Percentiles rank a stretch among this genome's conserved stretches.
These are phyloP conservation scores for Colletotrichum paranaense DNA, from an alignment of 2,329 filamentous ascomycete genomes.

Conservation along the genomic window DNA sequence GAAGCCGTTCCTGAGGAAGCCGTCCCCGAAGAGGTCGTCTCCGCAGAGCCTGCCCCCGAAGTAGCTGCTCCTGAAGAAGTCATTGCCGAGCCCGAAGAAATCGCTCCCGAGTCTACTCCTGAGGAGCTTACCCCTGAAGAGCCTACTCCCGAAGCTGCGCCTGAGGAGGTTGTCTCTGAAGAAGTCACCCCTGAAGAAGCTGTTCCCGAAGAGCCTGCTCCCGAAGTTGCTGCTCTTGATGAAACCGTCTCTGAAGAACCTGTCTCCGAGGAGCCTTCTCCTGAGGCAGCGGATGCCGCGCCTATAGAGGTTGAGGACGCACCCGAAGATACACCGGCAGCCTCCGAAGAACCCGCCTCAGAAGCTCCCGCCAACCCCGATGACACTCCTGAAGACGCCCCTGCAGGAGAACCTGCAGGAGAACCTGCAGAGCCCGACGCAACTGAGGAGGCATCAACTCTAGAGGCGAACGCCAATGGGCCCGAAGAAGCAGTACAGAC, in stretches of 20 bases:
- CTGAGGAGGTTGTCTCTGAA: background rate
- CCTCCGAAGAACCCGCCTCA: background rate
- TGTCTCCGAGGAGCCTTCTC: background rate
- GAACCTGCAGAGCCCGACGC: background rate
- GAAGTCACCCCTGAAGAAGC: constrained; percentile 26
- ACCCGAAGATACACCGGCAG: background rate
- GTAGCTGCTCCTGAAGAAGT: background rate
- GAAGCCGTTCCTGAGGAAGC: no score
- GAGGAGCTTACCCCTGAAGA: constrained; percentile 18
- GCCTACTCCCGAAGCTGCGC: background rate
- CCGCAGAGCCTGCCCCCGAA: background rate
- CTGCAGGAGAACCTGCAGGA: background rate
- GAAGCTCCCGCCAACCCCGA: background rate
- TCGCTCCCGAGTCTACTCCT: constrained; percentile 21
- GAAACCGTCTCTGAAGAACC: constrained; percentile 8
- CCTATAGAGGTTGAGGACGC: background rate
- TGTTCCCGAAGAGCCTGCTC: constrained; percentile 7
- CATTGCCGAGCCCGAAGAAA: background rate
- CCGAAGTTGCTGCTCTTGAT: constrained; percentile 12
- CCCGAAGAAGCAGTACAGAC: background rate
- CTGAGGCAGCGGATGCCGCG: background rate
- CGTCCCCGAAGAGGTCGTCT: no score
- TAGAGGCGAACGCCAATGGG: background rate
- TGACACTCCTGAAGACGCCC: background rate
- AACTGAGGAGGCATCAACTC: background rate